Base-by-base conservation (phyloP, 2,329 filamentous ascomycete species). In the Stagonosporopsis vannaccii region DNA sequence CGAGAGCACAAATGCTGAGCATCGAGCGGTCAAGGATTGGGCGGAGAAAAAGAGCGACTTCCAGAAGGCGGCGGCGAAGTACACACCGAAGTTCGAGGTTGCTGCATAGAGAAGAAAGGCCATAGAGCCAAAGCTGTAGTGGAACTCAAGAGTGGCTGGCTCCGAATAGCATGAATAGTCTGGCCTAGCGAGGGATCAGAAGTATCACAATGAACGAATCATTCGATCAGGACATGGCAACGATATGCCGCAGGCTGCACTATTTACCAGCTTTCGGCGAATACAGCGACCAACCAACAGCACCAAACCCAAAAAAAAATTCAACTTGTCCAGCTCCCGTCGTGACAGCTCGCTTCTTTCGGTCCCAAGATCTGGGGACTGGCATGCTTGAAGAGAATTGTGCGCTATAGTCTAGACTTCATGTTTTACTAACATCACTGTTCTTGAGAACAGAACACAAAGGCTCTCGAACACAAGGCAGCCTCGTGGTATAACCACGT, bases 1-100 rank as follows among this genome's bases (percentile, higher is more conserved):
- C 63, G 79, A 85, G 75, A 83, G 82, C 48, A 78, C 80, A 15
- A 84, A 89, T 50, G 84, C 88, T 23, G 78, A 88, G 49, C 92
- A 97, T 76, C 79, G 85, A 30, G 81, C 95, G 59, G 75, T 97
- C 54, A 74, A 77, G 36, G 93, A 97, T 67, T 78, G 96, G 66
- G 83, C 87, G 69, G 91, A 92, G 78, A 98, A 97, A 87, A 91
- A 87, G 75, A 85, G 83, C n/a, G 78, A 92, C 55, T 98, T 98
- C 73, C 91, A 96, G 75, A 87, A 87, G 68, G 93, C 93, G 12
- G 91, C 90, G 19, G 82, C 86, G 23, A 98, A 96, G 79, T 98
- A 95, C 78, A 88, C 86, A 63, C 85, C 93, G 30, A 97, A 94
- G 81, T 91, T 92, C 60, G 83, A 87, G 59, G 82, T 69, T 6